Evolutionary conservation across 495 filamentous ascomycete species (phyloP).

Genomic region (Xylaria flabelliformis): DNA sequence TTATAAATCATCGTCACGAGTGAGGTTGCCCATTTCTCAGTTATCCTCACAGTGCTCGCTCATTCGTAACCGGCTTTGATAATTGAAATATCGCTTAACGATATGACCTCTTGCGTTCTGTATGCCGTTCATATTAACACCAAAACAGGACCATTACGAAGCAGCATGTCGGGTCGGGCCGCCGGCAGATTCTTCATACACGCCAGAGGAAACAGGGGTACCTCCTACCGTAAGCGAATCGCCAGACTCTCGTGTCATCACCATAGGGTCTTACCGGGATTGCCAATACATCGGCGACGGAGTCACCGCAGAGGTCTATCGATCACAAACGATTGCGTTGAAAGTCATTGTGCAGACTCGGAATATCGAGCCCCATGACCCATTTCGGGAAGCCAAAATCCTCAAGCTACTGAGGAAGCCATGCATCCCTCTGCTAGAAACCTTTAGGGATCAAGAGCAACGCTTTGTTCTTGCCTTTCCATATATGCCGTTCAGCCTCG

Average conservation of each 20-base stretch:
- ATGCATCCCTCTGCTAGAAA: conserved; percentile 69
- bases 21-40: conserved; percentile 28
- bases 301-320: conserved; percentile 82
- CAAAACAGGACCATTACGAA: conserved; percentile 53
- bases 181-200: conserved; percentile 23
- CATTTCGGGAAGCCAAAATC: conserved; percentile 76
- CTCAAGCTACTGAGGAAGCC: conserved; percentile 57
- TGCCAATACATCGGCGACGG: conserved; percentile 77
- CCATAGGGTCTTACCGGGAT: conserved; percentile 72
- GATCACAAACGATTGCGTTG: conserved; percentile 67
- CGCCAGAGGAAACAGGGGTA: conserved; percentile 8
- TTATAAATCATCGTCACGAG: conserved; percentile 50
- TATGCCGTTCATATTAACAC: conserved; percentile 26
- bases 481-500: conserved; percentile 76
- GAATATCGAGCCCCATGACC: conserved; percentile 80
- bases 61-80: neutral
- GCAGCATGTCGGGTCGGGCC: conserved; percentile 41
- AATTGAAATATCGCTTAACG: neutral
- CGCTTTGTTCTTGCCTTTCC: conserved; percentile 82
- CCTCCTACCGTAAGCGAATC: neutral
- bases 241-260: conserved; percentile 49
- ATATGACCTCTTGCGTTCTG: neutral
- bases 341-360: conserved; percentile 83
- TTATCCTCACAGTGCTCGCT: neutral
- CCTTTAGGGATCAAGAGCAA: conserved; percentile 73